Conservation (phyloP, 805 yeast genomes). For the Kluyveromyces wickerhamii region DNA sequence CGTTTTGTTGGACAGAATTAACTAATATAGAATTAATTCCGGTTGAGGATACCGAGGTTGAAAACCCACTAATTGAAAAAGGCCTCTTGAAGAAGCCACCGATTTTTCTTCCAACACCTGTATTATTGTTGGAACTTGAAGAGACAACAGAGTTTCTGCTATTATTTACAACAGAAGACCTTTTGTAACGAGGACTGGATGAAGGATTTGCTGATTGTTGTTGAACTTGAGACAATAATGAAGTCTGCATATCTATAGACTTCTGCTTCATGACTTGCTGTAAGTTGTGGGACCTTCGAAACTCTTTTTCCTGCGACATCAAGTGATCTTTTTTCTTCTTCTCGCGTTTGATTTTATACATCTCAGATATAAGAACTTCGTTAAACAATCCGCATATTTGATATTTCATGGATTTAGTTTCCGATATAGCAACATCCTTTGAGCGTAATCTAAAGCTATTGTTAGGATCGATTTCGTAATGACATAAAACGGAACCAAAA, state of each 20-base stretch:
- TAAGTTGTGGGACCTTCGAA: slow-evolving; percentile 25
- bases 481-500: slow-evolving; percentile 18
- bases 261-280: slow-evolving; percentile 23
- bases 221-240: slow-evolving; percentile 1
- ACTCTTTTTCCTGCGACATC: slow-evolving; percentile 31
- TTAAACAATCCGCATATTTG: slow-evolving; percentile 37
- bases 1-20: slow-evolving; percentile 31
- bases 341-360: slow-evolving; percentile 47
- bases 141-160: slow-evolving; percentile 18
- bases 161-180: slow-evolving; percentile 18
- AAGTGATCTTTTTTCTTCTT: slow-evolving; percentile 35
- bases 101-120: slow-evolving; percentile 35
- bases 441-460: slow-evolving; percentile 19
- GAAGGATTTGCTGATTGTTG: slow-evolving; percentile 1
- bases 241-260: slow-evolving; percentile 3
- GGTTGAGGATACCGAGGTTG: slow-evolving; percentile 23
- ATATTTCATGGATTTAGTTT: slow-evolving; percentile 34
- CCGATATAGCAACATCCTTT: slow-evolving; percentile 38
- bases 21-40: slow-evolving; percentile 23
- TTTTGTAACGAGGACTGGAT: slow-evolving; percentile 8
- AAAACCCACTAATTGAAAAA: slow-evolving; percentile 44
- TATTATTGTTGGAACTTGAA: slow-evolving; percentile 14
- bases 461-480: slow-evolving; percentile 26
- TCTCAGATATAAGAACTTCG: slow-evolving; percentile 40
- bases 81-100: slow-evolving; percentile 60